Evolutionary conservation across 2,329 filamentous ascomycete genomes (phyloP), one percentile per base, ranked within the genome.

Genomic region (Trichoderma aggressivum): DNA sequence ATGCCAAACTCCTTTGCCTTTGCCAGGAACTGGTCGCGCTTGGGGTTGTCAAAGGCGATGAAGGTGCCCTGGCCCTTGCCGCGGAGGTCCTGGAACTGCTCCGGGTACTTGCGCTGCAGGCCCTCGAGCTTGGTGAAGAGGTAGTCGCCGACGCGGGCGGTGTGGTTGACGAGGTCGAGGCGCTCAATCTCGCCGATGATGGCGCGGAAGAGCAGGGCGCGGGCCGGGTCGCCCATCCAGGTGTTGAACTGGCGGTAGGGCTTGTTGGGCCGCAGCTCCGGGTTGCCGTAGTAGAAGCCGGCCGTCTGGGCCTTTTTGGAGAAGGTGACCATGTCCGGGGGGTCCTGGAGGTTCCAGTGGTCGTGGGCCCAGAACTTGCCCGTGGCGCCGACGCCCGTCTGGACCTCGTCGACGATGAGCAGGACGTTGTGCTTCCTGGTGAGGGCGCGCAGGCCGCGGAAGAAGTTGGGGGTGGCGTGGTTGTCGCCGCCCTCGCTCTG

Each of bases 321-420:
- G 84, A 97, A 97, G 71, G 94, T 97, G 58, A 97, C 94, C 86
- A 97, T 96, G 84, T 97, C 94, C 0, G 94, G 94, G 10, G 94
- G 92, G 43, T 89, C 84, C 63, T 86, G 79, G 56, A 97, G 87
- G 81, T 92, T 87, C 94, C 94, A 97, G 89, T 97, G 94, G 78
- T 97, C 94, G 85, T 97, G 94, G 10, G 94, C 94, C 94, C 94
- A 97, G 89, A 97, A 97, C 81, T 93, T 94, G 77, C 94, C 94
- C 0, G 94, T 97, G 50, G 94, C 94, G 76, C 94, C 94, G 30
- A 97, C 91, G 80, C 94, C 94, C 7, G 94, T 97, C 84, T 97
- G 94, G 12, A 97, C 94, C 84, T 97, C 94, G 80, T 97, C 94
- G 74, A 97, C 94, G 79, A 97, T 97, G 81, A 97, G 86, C 71